Evolutionary conservation across 805 yeast species (phyloP).

Genomic region (Hanseniaspora lachancei): DNA sequence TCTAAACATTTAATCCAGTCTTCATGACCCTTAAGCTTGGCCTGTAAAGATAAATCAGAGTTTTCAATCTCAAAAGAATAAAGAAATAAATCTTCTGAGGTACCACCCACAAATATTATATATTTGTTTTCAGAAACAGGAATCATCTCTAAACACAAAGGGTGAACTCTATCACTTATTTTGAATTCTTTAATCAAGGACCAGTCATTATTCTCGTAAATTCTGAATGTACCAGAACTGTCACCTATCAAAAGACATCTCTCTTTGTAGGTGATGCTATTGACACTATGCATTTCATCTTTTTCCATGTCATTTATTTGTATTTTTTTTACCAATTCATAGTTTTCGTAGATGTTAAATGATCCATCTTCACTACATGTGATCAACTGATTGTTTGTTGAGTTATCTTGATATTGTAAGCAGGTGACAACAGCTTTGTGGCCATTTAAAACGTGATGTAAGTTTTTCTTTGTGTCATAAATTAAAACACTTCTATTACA

Average conservation of each 20-base stretch:
- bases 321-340: background rate
- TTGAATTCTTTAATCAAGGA: conserved; percentile 3
- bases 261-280: conserved; percentile 7
- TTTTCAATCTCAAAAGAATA: conserved; percentile 32
- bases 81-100: conserved; percentile 41
- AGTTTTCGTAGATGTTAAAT: conserved; percentile 7
- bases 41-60: conserved; percentile 24
- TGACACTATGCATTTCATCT: conserved; percentile 10
- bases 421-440: conserved; percentile 8
- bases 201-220: conserved; percentile 8
- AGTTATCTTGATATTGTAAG: conserved; percentile 4
- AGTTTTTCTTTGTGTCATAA: conserved; percentile 3
- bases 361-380: conserved; percentile 13
- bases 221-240: conserved; percentile 11
- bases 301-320: conserved; percentile 12
- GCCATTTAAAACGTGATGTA: conserved; percentile 6
- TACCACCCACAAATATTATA: conserved; percentile 45
- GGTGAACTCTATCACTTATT: conserved; percentile 10
- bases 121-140: conserved; percentile 5
- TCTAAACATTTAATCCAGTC: conserved; percentile 82
- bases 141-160: conserved; percentile 7
- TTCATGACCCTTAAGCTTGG: conserved; percentile 75
- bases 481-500: conserved; percentile 11
- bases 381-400: conserved; percentile 6
- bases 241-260: conserved; percentile 8